Percentiles rank a stretch among this genome's conserved stretches.
These are phyloP conservation scores for Eimeria sp. DNA, from an alignment of 169 alveolate species.

Conservation along the genomic window DNA sequence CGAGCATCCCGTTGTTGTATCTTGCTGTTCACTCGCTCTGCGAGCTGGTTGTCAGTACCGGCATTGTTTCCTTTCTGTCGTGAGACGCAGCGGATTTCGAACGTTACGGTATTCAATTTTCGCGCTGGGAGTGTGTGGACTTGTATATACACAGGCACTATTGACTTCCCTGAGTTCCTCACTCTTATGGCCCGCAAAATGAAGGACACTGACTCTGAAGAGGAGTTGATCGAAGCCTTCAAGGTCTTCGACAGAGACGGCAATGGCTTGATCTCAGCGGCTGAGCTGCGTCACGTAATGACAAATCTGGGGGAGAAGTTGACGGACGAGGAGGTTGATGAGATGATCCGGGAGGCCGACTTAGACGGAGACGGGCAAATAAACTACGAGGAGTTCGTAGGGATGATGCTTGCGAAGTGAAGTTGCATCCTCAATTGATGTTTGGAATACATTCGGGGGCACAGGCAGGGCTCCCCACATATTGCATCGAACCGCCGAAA, in stretches of 20 bases:
- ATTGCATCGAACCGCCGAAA: conserved; percentile 17
- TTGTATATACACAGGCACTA: conserved; percentile 89
- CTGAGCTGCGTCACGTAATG: conserved; percentile 99
- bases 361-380: conserved; percentile 99
- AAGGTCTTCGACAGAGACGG: conserved; percentile 99
- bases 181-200: conserved; percentile 99
- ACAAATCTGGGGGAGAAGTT: conserved; percentile 99
- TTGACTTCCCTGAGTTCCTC: conserved; percentile 99
- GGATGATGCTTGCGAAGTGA: conserved; percentile 98
- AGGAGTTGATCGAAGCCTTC: conserved; percentile 99
- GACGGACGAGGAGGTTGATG: conserved; percentile 99
- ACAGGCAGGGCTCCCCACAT: conserved; percentile 46
- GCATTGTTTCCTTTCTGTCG: neutral
- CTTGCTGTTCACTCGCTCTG: neutral
- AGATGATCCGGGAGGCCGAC: conserved; percentile 99
- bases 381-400: conserved; percentile 99
- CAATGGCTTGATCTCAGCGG: conserved; percentile 99
- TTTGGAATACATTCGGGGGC: neutral
- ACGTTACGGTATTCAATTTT: neutral
- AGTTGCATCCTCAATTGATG: neutral
- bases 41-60: neutral
- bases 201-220: conserved; percentile 99
- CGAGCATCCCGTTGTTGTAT: neutral
- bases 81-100: neutral
- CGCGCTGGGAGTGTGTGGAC: conserved; percentile 41